These are phyloP conservation scores for Phytophthora syringae DNA, from an alignment of 352 stramenopile species.

Conservation along the genomic window DNA sequence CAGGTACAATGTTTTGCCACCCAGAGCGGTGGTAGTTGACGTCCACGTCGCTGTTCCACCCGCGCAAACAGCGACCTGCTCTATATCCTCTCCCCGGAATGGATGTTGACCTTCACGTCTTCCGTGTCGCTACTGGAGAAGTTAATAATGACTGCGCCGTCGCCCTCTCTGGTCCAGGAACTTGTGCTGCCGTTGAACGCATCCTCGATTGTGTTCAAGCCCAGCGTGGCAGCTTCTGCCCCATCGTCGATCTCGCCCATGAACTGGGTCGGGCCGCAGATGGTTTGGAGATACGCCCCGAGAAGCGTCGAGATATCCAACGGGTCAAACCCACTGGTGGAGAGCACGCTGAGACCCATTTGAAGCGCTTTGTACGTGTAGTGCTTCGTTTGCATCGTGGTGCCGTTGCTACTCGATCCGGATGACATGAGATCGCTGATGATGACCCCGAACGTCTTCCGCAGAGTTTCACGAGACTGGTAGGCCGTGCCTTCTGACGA, in stretches of 20 bases:
- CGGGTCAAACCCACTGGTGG: constrained; percentile 42
- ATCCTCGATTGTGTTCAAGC: constrained; percentile 39
- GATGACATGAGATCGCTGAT: too few relatives aligned
- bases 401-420: constrained; percentile 37
- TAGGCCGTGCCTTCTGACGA: constrained; percentile 3
- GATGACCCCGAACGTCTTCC: too few relatives aligned
- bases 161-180: constrained; percentile 30
- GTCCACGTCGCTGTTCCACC: constrained; percentile 37
- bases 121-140: constrained; percentile 28
- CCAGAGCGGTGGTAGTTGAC: constrained; percentile 26
- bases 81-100: constrained; percentile 38
- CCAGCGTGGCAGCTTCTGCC: constrained; percentile 33
- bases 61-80: constrained; percentile 34
- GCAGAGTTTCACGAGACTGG: too few relatives aligned
- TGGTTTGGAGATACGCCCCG: constrained; percentile 50
- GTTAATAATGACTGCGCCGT: constrained; percentile 18
- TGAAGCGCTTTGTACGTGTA: constrained; percentile 43
- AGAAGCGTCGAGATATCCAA: constrained; percentile 44
- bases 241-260: too few relatives aligned
- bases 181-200: constrained; percentile 47
- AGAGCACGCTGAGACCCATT: constrained; percentile 42
- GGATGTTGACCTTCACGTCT: constrained; percentile 46
- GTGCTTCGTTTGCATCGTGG: constrained; percentile 24
- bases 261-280: too few relatives aligned
- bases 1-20: constrained; percentile 68